A percentile compares a stretch with the other conserved stretches of the same genome.
These are phyloP conservation scores for Kwoniella sp. DNA, from an alignment of 768 basidiomycete genomes.

Conservation along the genomic window DNA sequence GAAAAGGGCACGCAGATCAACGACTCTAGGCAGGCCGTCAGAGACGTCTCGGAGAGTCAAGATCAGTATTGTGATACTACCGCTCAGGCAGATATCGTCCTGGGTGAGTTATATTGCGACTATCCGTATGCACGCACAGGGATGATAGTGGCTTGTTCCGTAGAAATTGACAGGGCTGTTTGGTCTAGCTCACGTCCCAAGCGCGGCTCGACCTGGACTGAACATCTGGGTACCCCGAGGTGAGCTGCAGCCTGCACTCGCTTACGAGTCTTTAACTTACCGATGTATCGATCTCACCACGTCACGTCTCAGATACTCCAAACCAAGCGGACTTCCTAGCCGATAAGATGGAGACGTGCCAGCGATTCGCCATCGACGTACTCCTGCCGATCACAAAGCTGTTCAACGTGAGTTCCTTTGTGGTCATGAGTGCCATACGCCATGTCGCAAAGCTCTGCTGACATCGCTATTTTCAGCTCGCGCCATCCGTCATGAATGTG, in stretches of 20 bases:
- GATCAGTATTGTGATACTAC: conserved; percentile 53
- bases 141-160: too few species aligned
- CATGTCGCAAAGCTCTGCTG: too few species aligned
- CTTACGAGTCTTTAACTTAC: not conserved
- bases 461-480: conserved; percentile 58
- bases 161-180: not conserved
- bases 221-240: conserved; percentile 24
- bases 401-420: conserved; percentile 60
- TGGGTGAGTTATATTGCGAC: conserved; percentile 21
- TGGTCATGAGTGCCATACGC: too few species aligned
- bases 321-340: conserved; percentile 57
- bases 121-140: too few species aligned
- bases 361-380: conserved; percentile 70
- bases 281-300: not conserved
- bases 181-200: not conserved
- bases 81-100: conserved; percentile 47
- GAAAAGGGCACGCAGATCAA: conserved; percentile 53
- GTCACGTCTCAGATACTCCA: conserved; percentile 62
- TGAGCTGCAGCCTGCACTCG: not conserved
- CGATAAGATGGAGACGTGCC: conserved; percentile 59
- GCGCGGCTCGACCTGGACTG: conserved; percentile 14
- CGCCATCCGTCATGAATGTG: conserved; percentile 73
- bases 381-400: conserved; percentile 68
- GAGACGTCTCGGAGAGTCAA: conserved; percentile 56
- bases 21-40: conserved; percentile 49